Percentiles rank a stretch among this genome's conserved stretches.
phyloP scores from a whole-genome alignment of 176 grass and related monocot species.

The Hyparrhenia diplandra region DNA sequence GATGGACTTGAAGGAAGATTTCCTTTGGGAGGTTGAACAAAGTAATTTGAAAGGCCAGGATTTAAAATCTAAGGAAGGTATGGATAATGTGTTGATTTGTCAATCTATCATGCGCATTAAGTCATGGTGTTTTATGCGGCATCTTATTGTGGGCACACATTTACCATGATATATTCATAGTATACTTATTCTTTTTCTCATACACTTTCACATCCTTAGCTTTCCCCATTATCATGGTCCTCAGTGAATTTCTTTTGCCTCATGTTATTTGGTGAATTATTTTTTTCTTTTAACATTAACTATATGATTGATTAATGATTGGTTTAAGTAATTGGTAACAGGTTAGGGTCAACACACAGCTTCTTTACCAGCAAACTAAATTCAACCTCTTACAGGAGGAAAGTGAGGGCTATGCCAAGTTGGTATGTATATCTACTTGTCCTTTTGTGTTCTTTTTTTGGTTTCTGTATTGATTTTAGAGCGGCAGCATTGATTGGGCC shows the following conservation, averaged over 20 bases:
- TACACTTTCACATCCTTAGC: background rate
- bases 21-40: conserved; percentile 87
- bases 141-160: conserved; percentile 16
- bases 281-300: conserved; percentile 9
- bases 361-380: conserved; percentile 99
- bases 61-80: conserved; percentile 94
- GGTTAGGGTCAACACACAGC: conserved; percentile 99
- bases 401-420: conserved; percentile 96
- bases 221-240: background rate
- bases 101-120: background rate
- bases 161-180: background rate
- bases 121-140: background rate
- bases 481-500: background rate
- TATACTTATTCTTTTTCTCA: background rate
- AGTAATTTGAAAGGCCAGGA: conserved; percentile 89
- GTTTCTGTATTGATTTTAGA: conserved; percentile 9
- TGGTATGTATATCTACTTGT: conserved; percentile 56
- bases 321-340: conserved; percentile 40
- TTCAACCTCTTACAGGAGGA: conserved; percentile 97
- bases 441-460: background rate
- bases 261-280: background rate
- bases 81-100: background rate
- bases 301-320: background rate
- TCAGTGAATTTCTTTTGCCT: conserved; percentile 2
- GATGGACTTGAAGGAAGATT: conserved; percentile 75